A percentile compares a stretch with the other conserved stretches of the same genome.
These are phyloP conservation scores for Corymbia citriodora DNA, from an alignment of 441 rosid species.

Conservation along the genomic window DNA sequence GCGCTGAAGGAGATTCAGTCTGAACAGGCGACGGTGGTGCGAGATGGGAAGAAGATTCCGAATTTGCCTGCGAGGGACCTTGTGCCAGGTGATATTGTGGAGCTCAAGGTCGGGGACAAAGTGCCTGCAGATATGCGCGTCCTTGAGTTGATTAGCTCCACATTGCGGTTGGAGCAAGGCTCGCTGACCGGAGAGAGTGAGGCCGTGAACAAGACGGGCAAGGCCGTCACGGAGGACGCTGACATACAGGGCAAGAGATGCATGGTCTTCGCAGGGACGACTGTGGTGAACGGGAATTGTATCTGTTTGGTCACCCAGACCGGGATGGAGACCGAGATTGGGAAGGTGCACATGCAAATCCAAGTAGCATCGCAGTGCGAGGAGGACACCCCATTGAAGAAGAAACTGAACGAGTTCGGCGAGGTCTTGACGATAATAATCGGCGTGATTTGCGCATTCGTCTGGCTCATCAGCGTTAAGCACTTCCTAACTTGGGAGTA, in stretches of 20 bases:
- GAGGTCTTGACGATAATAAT: slow-evolving; percentile 30
- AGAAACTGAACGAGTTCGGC: slow-evolving; percentile 38
- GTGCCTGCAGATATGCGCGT: slow-evolving; percentile 42
- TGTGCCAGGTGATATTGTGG: slow-evolving; percentile 35
- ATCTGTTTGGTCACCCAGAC: slow-evolving; percentile 31
- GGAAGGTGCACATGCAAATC: slow-evolving; percentile 38
- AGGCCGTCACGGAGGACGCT: slow-evolving; percentile 10
- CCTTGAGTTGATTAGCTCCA: slow-evolving; percentile 32
- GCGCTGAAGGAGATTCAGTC: slow-evolving; percentile 42
- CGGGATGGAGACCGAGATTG: slow-evolving; percentile 43
- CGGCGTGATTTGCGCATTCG: slow-evolving; percentile 21
- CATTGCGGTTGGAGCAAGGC: slow-evolving; percentile 37
- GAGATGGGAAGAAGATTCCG: slow-evolving; percentile 24
- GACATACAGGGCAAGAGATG: slow-evolving; percentile 36
- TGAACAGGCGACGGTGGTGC: slow-evolving; percentile 30
- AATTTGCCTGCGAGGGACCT: slow-evolving; percentile 29
- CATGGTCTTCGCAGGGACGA: slow-evolving; percentile 45
- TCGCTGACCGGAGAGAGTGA: slow-evolving; percentile 44
- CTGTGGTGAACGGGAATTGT: slow-evolving; percentile 40
- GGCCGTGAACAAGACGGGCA: slow-evolving; percentile 33
- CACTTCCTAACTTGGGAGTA: slow-evolving; percentile 36
- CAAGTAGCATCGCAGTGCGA: slow-evolving; percentile 31
- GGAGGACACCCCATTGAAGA: slow-evolving; percentile 44
- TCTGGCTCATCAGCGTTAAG: slow-evolving; percentile 36
- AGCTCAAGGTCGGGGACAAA: slow-evolving; percentile 39